Evolutionary conservation across 129 eudicot species (phyloP).

Genomic region (Helichrysum umbraculigerum): DNA sequence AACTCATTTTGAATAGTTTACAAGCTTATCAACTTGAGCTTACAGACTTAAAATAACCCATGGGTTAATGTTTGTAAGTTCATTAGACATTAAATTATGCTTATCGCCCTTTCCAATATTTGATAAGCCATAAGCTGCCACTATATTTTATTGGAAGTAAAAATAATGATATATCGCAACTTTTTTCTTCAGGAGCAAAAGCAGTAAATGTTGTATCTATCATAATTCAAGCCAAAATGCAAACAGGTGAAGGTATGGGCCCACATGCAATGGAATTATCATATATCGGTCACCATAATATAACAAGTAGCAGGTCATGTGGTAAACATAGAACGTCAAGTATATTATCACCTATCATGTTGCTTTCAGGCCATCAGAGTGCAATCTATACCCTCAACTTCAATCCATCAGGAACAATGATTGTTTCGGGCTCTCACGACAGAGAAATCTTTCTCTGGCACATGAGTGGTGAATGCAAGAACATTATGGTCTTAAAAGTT

Average conservation of each 20-base stretch:
- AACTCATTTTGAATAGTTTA: too few species aligned
- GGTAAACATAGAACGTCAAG: conserved; percentile 76
- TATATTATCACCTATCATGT: conserved; percentile 85
- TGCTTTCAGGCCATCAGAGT: conserved; percentile 82
- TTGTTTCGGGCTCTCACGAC: conserved; percentile 92
- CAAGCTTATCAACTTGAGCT: too few species aligned
- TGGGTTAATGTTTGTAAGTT: too few species aligned
- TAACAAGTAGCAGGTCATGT: conserved; percentile 37
- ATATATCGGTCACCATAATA: conserved; percentile 40
- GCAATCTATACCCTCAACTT: conserved; percentile 81
- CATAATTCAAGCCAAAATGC: conserved; percentile 43
- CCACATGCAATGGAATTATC: conserved; percentile 75
- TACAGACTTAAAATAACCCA: too few species aligned
- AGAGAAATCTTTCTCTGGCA: conserved; percentile 85
- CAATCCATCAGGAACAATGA: too few species aligned
- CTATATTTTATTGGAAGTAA: too few species aligned
- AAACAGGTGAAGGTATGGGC: conserved; percentile 60
- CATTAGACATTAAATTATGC: too few species aligned
- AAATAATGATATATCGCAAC: too few species aligned
- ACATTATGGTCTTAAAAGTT: conserved; percentile 81
- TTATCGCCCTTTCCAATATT: too few species aligned
- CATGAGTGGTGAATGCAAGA: conserved; percentile 83
- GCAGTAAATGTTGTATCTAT: too few species aligned
- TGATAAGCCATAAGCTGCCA: too few species aligned
- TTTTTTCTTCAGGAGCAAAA: neutral